Conservation (phyloP, 2,329 filamentous ascomycete genomes). For the Cephalotrichum gorgonifer region DNA sequence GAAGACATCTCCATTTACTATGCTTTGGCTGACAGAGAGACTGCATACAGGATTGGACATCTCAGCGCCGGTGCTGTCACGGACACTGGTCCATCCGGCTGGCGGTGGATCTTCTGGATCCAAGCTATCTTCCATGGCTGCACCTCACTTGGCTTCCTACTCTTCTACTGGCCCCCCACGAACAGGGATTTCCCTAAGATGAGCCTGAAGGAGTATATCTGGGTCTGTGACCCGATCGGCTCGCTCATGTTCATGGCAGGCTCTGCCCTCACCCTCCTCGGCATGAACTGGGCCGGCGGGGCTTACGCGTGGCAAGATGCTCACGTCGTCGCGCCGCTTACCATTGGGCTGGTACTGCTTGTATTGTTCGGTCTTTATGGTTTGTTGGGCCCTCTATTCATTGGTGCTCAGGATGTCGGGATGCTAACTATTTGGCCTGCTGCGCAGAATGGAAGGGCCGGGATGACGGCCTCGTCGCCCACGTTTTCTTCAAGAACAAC, state of each 20-base stretch:
- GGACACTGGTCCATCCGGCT: constrained; percentile 32
- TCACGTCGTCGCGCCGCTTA: constrained; percentile 28
- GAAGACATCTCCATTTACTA: not conserved
- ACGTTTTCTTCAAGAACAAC: constrained; percentile 42
- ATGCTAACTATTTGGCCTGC: not conserved
- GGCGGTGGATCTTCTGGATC: constrained; percentile 50
- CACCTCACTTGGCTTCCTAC: constrained; percentile 34
- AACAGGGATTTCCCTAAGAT: constrained; percentile 24
- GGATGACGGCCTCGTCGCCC: constrained; percentile 41
- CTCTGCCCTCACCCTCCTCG: constrained; percentile 31
- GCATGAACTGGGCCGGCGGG: constrained; percentile 34
- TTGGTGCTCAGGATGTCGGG: too few species aligned
- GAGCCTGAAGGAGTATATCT: constrained; percentile 26
- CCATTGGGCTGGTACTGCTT: constrained; percentile 28
- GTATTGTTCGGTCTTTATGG: constrained; percentile 27
- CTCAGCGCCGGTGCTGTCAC: constrained; percentile 42
- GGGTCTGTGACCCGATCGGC: constrained; percentile 37
- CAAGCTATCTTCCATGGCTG: constrained; percentile 41
- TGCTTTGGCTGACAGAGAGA: not conserved
- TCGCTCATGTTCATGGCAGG: constrained; percentile 30
- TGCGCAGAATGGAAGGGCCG: constrained; percentile 42
- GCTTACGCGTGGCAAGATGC: constrained; percentile 26
- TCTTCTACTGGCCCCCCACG: constrained; percentile 35
- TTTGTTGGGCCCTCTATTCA: constrained; percentile 15
- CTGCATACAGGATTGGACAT: constrained; percentile 27